Conservation (phyloP, 192 early-diverging fungal species). For the Thamnidium elegans region DNA sequence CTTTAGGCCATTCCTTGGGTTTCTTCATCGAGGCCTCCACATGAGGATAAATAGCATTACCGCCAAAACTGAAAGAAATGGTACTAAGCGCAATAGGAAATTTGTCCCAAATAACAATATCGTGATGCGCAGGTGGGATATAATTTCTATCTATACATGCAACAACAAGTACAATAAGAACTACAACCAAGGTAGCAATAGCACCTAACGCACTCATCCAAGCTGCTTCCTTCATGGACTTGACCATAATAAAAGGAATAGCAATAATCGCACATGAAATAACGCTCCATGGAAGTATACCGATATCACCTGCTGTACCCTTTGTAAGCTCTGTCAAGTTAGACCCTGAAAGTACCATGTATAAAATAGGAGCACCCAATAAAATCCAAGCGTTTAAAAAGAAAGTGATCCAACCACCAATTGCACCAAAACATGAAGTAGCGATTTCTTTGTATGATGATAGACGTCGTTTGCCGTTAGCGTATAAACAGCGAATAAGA, state of each 20-base stretch:
- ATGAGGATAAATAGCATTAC: slow-evolving; percentile 80
- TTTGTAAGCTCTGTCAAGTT: slow-evolving; percentile 64
- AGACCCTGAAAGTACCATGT: slow-evolving; percentile 72
- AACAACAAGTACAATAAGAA: slow-evolving; percentile 65
- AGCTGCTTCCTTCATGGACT: slow-evolving; percentile 78
- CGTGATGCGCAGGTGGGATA: slow-evolving; percentile 39
- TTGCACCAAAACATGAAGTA: slow-evolving; percentile 65
- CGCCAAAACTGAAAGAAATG: slow-evolving; percentile 74
- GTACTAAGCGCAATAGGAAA: slow-evolving; percentile 77
- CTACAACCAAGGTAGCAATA: slow-evolving; percentile 67
- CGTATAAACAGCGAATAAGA: slow-evolving; percentile 73
- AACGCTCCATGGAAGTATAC: slow-evolving; percentile 60
- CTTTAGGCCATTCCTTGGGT: slow-evolving; percentile 65
- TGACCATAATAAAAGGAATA: slow-evolving; percentile 71
- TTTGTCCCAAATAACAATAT: slow-evolving; percentile 58
- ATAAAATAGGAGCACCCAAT: slow-evolving; percentile 69
- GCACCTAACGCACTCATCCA: slow-evolving; percentile 75
- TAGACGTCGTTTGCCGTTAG: slow-evolving; percentile 52
- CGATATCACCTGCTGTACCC: slow-evolving; percentile 36
- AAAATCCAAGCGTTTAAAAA: slow-evolving; percentile 68
- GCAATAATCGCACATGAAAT: slow-evolving; percentile 60
- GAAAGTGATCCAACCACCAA: slow-evolving; percentile 60
- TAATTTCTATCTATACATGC: slow-evolving; percentile 44
- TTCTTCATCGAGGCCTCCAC: slow-evolving; percentile 78
- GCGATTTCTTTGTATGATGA: slow-evolving; percentile 66